Base-by-base conservation (phyloP, 208 protist species). In the Leishmania lainsoni region DNA sequence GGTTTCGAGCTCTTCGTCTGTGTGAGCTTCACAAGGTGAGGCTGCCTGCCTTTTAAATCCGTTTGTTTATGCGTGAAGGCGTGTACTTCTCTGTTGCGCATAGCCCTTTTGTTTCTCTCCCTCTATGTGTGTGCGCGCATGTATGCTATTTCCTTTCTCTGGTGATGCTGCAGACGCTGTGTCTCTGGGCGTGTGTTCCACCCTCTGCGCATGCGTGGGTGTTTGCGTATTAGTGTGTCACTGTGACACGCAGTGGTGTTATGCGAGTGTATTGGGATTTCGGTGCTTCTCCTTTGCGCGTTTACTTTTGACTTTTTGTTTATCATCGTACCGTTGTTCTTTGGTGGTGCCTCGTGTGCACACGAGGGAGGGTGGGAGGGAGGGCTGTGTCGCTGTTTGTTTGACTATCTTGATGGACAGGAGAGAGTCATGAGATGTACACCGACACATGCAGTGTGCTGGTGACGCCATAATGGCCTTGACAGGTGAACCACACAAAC, bases 181-280 rank as follows among this genome's bases (percentile, higher is more conserved):
- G n/a, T n/a, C 26, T n/a, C 20, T 17, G 59, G 59, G 59, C 59
- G 59, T 65, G 59, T 65, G 5, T 17, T 29, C 66, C 14, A 42
- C 32, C n/a, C 16, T 74, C 5, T 56, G 6, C n/a, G 58, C 72
- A 42, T 54, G 77, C 49, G 52, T 79, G 59, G 16, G 75, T 79
- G 26, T 79, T 42, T 79, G 48, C 10, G 75, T 79, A 16, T 42
- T 58, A 14, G 63, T 22, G n/a, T 32, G 6, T 12, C 3, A 22
- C 5, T 10, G 2, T 45, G 65, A 20, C 65, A 66, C 9, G n/a
- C 59, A 66, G n/a, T 35, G 59, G n/a, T 39, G 59, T 66, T 6
- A 26, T 29, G 59, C 29, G 20, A 6, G 6, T 20, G 66, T 17
- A 48, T 16, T 39, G 45, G 29, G 66, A 48, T n/a, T 14, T 32